Conservation (phyloP, 2,329 filamentous ascomycete genomes). For the Rhinocladiella mackenziei region DNA sequence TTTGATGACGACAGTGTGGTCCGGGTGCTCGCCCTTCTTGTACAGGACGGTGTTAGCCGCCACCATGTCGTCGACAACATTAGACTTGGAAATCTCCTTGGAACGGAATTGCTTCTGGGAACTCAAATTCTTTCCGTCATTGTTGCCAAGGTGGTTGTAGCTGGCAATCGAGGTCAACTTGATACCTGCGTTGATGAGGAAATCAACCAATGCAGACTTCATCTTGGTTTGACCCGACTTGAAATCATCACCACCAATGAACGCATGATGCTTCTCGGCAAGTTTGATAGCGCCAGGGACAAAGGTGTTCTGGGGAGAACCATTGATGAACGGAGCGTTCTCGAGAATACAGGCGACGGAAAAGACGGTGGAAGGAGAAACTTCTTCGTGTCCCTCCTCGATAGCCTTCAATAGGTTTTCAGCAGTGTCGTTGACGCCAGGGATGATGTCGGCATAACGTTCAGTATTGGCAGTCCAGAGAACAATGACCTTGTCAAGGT, state of each 20-base stretch:
- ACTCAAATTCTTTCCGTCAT: conserved; percentile 97
- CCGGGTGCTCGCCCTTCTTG: conserved; percentile 85
- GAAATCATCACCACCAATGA: conserved; percentile 98
- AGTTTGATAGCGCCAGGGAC: conserved; percentile 88
- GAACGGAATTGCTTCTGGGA: conserved; percentile 98
- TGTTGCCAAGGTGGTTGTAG: conserved; percentile 99
- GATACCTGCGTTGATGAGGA: conserved; percentile 97
- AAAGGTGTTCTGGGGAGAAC: conserved; percentile 98
- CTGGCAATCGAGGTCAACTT: conserved; percentile 97
- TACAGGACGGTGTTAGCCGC: conserved; percentile 91
- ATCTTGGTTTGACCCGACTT: conserved; percentile 99
- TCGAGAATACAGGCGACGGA: conserved; percentile 93
- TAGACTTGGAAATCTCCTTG: conserved; percentile 99
- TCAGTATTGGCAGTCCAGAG: conserved; percentile 99
- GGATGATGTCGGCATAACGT: conserved; percentile 82
- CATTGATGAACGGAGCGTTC: conserved; percentile 92
- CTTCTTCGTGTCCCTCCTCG: conserved; percentile 77
- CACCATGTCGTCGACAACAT: conserved; percentile 99
- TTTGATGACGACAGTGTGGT: conserved; percentile 99
- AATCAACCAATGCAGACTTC: conserved; percentile 98
- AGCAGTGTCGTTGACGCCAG: conserved; percentile 92
- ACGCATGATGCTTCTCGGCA: conserved; percentile 78
- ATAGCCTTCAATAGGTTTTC: conserved; percentile 89
- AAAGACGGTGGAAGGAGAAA: conserved; percentile 94
- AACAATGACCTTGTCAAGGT: conserved; percentile 90